These are phyloP conservation scores for Drechslerella dactyloides DNA, from an alignment of 2,329 filamentous ascomycete genomes.

Conservation along the genomic window DNA sequence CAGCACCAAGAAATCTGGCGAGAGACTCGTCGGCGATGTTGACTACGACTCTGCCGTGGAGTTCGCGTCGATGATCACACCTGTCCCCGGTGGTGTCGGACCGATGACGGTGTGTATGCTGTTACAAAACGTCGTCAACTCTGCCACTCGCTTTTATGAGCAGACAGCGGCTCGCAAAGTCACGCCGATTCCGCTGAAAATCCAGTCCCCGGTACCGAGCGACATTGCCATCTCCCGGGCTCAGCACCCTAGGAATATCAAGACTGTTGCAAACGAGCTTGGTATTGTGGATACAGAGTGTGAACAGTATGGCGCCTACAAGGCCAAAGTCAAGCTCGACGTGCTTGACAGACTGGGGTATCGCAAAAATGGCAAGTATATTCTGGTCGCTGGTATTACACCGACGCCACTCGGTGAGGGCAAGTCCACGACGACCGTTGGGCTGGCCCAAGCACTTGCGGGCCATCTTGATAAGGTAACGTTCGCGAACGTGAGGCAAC, in stretches of 20 bases:
- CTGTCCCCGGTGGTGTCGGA: slow-evolving; percentile 93
- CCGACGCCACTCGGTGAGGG: slow-evolving; percentile 96
- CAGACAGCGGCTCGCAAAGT: slow-evolving; percentile 80
- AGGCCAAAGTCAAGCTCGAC: slow-evolving; percentile 89
- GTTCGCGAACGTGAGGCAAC: slow-evolving; percentile 96
- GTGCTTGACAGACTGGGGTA: slow-evolving; percentile 84
- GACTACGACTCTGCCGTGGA: slow-evolving; percentile 84
- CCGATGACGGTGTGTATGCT: slow-evolving; percentile 99
- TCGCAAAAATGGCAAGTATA: slow-evolving; percentile 84
- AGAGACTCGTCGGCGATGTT: slow-evolving; percentile 91
- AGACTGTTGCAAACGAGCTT: slow-evolving; percentile 79
- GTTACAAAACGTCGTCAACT: slow-evolving; percentile 89
- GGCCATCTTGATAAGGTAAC: slow-evolving; percentile 85
- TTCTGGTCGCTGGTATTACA: slow-evolving; percentile 93
- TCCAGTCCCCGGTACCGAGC: slow-evolving; percentile 83
- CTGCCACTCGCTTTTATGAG: slow-evolving; percentile 80
- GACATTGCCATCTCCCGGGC: slow-evolving; percentile 90
- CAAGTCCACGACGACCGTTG: slow-evolving; percentile 97
- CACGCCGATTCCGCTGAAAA: slow-evolving; percentile 79
- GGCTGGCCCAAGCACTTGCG: slow-evolving; percentile 87
- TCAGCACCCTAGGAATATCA: slow-evolving; percentile 91
- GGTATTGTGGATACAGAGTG: slow-evolving; percentile 88
- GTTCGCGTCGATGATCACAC: slow-evolving; percentile 86
- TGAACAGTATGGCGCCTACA: slow-evolving; percentile 92
- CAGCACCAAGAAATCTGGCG: slow-evolving; percentile 85